Evolutionary conservation across 768 basidiomycete genomes (phyloP).

Genomic region (Mycena galericulata): DNA sequence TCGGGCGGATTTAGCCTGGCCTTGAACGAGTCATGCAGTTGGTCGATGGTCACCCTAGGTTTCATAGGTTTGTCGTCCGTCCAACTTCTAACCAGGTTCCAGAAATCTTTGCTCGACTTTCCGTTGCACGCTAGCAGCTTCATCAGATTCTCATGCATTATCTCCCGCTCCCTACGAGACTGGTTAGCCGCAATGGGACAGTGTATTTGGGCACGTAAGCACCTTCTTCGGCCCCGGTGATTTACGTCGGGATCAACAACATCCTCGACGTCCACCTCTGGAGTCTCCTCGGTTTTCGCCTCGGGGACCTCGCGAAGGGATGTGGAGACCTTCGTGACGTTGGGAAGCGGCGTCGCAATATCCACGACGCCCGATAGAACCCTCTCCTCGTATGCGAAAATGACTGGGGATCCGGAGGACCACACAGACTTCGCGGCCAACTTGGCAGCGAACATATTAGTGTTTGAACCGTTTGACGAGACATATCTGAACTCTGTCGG

Average conservation of each 20-base stretch:
- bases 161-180: neutral
- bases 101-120: neutral
- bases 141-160: neutral
- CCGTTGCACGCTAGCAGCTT: neutral
- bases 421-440: neutral
- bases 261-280: neutral
- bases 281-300: neutral
- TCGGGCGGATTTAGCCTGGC: neutral
- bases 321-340: neutral
- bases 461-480: neutral
- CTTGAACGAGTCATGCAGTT: slow-evolving; percentile 10
- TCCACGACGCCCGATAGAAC: neutral
- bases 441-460: neutral
- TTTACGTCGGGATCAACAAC: neutral
- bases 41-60: neutral
- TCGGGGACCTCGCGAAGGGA: neutral
- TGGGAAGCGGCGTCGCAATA: neutral
- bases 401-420: neutral
- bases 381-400: neutral
- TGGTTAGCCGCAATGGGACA: neutral
- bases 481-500: neutral
- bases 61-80: neutral
- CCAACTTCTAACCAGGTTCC: neutral
- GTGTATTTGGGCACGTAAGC: neutral
- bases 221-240: too few relatives aligned